Base-by-base conservation (phyloP, 495 filamentous ascomycete genomes). In the Hyaloscypha hepaticicola region DNA sequence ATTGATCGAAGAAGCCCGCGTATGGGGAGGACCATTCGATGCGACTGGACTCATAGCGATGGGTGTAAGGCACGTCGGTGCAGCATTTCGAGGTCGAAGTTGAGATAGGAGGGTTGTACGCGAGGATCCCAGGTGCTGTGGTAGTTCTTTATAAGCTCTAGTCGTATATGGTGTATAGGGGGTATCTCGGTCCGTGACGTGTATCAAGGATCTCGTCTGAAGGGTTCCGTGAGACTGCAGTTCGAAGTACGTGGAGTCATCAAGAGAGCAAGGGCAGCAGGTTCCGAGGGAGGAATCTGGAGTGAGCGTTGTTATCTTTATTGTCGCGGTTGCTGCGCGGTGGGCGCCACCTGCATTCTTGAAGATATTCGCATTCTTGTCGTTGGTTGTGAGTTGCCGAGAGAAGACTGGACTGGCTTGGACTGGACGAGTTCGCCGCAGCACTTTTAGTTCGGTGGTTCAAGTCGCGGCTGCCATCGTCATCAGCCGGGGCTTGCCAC, bases 1-100 rank as follows among this genome's bases (percentile, higher is more conserved):
- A 55, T 69, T 58, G 28, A 65, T 22, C 11, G 59, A 53, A 21
- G 60, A 24, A 9, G 62, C 27, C 27, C 66, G 60, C 38, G 63
- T 60, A 53, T 70, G 60, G 25, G 69, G 66, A 64, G 58, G 57
- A 29, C 68, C 64, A 12, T 31, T 64, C 2, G 56, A 9, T 22
- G 63, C 61, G 21, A 51, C 58, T 41, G 71, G 69, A 63, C 71
- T 73, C 71, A 73, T 73, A 21, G 48, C 45, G 65, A 29, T 14
- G 38, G 31, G n/a, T 25, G 22, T 55, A 11, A 14, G 29, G n/a
- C 6, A 38, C 21, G 62, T 12, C 22, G 21, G 45, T 45, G 27
- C 27, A 63, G 67, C 67, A 69, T 69, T 14, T 61, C 59, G 59
- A 34, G 25, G 28, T 3, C 8, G 27, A 53, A 25, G 25, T 7